Evolutionary conservation across 1,284 basidiomycete genomes (phyloP), one percentile per base, ranked within the genome.

Genomic region (Ustilago cynodontis): DNA sequence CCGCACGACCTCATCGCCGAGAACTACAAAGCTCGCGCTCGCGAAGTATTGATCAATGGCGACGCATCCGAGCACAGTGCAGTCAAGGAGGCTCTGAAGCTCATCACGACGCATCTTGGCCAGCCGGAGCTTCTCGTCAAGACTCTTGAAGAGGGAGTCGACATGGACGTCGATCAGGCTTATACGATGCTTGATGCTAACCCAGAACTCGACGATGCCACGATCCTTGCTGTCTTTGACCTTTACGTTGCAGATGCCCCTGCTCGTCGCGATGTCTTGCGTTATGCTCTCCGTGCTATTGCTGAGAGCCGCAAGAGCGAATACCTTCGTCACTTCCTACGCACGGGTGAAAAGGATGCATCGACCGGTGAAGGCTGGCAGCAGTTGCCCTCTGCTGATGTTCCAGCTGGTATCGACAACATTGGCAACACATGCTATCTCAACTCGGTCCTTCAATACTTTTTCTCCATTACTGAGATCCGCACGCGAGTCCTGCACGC

Each of bases 401-500:
- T 92, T 80, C 94, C 94, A 16, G 90, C 94, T 59, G 94, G 94
- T 1, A 89, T 95, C 35, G 93, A 95, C 83, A 95, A 96, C 84
- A 90, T 97, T 35, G 94, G 94, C 59, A 97, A 97, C 82, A 95
- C 94, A 0, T 95, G 94, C 84, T 96, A 95, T 85, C 89, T 96
- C 61, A 95, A 95, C 85, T 95, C 93, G 20, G 87, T 94, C 26
- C 88, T 94, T 16, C 86, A 95, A 91, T 97, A 97, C 86, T 95
- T 97, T 85, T 96, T 94, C 86, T 95, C 94, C n/a, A 93, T 97
- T 86, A 92, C 90, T 81, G 93, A 94, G 53, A 88, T 97, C 29
- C 90, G 94, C 43, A 91, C 92, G 11, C 91, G 92, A 8, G 90
- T 96, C 18, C 87, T 89, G 28, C 89, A 90, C 2, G 89, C 92